Conservation (phyloP, 1,284 basidiomycete species). For the Ceratobasidium sp. region DNA sequence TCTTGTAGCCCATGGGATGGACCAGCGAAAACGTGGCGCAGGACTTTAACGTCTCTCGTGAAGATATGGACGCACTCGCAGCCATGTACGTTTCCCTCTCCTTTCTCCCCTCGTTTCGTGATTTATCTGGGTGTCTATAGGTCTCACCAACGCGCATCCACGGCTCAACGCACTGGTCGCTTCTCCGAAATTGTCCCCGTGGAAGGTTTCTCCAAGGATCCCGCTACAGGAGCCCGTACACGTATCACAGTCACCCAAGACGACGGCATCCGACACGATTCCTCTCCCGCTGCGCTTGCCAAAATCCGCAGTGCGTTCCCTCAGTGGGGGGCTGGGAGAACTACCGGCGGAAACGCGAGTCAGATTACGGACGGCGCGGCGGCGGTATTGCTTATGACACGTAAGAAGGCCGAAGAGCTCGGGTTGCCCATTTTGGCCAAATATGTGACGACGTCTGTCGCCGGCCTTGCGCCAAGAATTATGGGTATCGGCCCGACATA, state of each 20-base stretch:
- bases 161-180: constrained; percentile 72
- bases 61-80: constrained; percentile 88
- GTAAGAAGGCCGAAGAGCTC: constrained; percentile 84
- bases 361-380: constrained; percentile 91
- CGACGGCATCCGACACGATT: constrained; percentile 84
- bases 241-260: constrained; percentile 73
- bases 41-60: constrained; percentile 84
- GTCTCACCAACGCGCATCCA: constrained; percentile 82
- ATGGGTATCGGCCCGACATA: constrained; percentile 87
- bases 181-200: constrained; percentile 88
- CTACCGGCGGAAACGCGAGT: constrained; percentile 91
- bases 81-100: constrained; percentile 70
- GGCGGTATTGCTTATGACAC: constrained; percentile 87
- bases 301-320: constrained; percentile 86
- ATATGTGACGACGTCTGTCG: constrained; percentile 80
- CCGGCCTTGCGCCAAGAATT: constrained; percentile 80
- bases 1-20: constrained; percentile 84
- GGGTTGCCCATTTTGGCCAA: constrained; percentile 82
- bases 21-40: constrained; percentile 84
- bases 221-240: constrained; percentile 69
- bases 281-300: constrained; percentile 75
- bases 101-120: not conserved
- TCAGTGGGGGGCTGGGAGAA: constrained; percentile 83
- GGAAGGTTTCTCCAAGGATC: constrained; percentile 59
- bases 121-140: constrained; percentile 42